Evolutionary conservation across 345 rosid genomes (phyloP).

Genomic region (thale cress (Arabidopsis thaliana)): DNA sequence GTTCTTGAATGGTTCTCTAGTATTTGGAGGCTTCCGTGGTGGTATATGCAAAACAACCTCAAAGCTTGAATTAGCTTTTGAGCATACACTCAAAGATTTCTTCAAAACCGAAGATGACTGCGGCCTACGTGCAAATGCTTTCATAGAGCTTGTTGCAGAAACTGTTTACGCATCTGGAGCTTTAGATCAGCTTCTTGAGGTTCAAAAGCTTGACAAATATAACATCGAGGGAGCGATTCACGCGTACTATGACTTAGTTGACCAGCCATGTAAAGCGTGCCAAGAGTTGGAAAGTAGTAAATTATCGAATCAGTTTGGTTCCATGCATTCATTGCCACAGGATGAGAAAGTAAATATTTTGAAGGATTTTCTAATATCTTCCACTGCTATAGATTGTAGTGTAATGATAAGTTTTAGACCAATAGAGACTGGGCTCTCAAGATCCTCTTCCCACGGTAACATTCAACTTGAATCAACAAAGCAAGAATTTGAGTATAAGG

Average conservation of each 20-base stretch:
- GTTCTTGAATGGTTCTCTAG: constrained; percentile 81
- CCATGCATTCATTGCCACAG: constrained; percentile 66
- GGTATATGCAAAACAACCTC: constrained; percentile 52
- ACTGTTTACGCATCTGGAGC: constrained; percentile 60
- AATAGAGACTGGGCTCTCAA: constrained; percentile 47
- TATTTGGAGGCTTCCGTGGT: constrained; percentile 80
- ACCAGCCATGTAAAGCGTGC: constrained; percentile 70
- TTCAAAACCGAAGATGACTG: constrained; percentile 59
- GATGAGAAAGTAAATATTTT: constrained; percentile 75
- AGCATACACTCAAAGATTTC: constrained; percentile 58
- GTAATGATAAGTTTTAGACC: constrained; percentile 77
- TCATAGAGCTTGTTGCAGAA: constrained; percentile 78
- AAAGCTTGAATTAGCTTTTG: constrained; percentile 57
- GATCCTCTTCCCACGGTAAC: constrained; percentile 49
- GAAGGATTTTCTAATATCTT: constrained; percentile 69
- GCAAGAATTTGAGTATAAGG: constrained; percentile 84
- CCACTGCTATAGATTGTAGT: constrained; percentile 90
- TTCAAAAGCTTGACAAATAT: constrained; percentile 69
- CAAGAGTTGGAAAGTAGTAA: constrained; percentile 47
- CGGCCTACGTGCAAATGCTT: constrained; percentile 52
- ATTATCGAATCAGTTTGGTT: constrained; percentile 38
- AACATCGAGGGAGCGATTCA: constrained; percentile 94
- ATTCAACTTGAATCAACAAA: constrained; percentile 63
- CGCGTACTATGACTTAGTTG: constrained; percentile 69
- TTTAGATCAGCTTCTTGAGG: constrained; percentile 73